Conservation (phyloP, 2,329 filamentous ascomycete species). For the Claviceps spartinae region DNA sequence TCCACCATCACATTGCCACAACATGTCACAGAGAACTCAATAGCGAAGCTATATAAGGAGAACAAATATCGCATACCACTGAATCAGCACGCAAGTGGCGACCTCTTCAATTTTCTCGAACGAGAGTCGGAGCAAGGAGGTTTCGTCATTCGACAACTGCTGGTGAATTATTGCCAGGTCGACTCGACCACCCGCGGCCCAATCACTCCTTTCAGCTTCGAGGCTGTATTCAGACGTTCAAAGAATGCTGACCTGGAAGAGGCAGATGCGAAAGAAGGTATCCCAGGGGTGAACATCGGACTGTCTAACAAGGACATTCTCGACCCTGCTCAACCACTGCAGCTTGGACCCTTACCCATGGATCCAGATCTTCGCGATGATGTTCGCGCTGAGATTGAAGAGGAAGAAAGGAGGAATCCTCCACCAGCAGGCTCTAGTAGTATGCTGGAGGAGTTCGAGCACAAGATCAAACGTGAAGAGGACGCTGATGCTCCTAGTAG, state of each 20-base stretch:
- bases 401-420: constrained; percentile 68
- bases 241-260: constrained; percentile 50
- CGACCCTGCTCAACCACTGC: constrained; percentile 45
- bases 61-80: constrained; percentile 85
- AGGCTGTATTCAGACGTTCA: constrained; percentile 42
- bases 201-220: constrained; percentile 50
- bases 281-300: constrained; percentile 49
- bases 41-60: constrained; percentile 67
- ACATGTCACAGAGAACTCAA: constrained; percentile 62
- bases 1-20: constrained; percentile 59
- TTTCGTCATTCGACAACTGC: constrained; percentile 59
- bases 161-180: constrained; percentile 47
- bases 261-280: constrained; percentile 49
- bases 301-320: constrained; percentile 47
- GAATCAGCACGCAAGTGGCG: constrained; percentile 72
- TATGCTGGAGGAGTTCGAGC: constrained; percentile 77
- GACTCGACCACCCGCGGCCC: constrained; percentile 46
- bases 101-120: constrained; percentile 79
- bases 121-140: constrained; percentile 74
- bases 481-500: constrained; percentile 69
- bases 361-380: constrained; percentile 73
- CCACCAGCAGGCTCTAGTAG: constrained; percentile 57
- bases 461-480: constrained; percentile 79
- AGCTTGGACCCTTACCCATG: constrained; percentile 71
- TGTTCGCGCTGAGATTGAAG: constrained; percentile 72